Evolutionary conservation across 2,329 filamentous ascomycete species (phyloP), one percentile per base, ranked within the genome.

Genomic region (Epicoccum sorghinum): DNA sequence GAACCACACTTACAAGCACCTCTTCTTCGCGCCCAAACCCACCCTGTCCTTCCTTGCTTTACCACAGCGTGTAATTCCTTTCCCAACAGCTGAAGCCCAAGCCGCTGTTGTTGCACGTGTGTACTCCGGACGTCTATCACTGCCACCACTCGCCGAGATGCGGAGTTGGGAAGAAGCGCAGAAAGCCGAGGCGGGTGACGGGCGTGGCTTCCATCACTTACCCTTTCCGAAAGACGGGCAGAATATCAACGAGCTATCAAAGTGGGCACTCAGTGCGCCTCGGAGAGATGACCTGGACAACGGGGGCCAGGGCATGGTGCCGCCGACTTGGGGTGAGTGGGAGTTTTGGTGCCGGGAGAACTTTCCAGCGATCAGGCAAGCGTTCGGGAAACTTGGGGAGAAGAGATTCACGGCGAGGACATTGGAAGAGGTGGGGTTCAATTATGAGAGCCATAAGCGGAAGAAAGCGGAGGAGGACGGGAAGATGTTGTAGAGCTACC

Each of bases 21-120:
- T 97, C 8, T 88, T 97, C 71, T 86, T 88, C 70, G 86, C 88
- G 3, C 78, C 84, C 1, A 84, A 91, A 56, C 91, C 93, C 1
- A 95, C 90, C 0, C 79, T 98, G 1, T 88, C 85, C 0, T 93
- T 97, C 69, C 81, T 89, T 0, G 86, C 84, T 0, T 79, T 97
- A 35, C 87, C 89, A 13, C 88, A 92, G 69, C 89, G 89, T 62
- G 85, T 95, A n/a, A 89, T 96, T n/a, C 93, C 93, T 0, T 96
- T 96, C 70, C 88, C 90, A 0, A 66, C 95, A 1, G 83, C 87
- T 0, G 91, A 97, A 76, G 86, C 85, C 5, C 93, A 97, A 74
- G 86, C 86, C 1, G 89, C 92, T 0, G 83, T 90, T 0, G 80
- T 96, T 40, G 86, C 92, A 2, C 85, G 90, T 1, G 83, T 93